Evolutionary conservation across 2,329 filamentous ascomycete genomes (phyloP), one percentile per base, ranked within the genome.

Genomic region (Exophiala aquamarina): DNA sequence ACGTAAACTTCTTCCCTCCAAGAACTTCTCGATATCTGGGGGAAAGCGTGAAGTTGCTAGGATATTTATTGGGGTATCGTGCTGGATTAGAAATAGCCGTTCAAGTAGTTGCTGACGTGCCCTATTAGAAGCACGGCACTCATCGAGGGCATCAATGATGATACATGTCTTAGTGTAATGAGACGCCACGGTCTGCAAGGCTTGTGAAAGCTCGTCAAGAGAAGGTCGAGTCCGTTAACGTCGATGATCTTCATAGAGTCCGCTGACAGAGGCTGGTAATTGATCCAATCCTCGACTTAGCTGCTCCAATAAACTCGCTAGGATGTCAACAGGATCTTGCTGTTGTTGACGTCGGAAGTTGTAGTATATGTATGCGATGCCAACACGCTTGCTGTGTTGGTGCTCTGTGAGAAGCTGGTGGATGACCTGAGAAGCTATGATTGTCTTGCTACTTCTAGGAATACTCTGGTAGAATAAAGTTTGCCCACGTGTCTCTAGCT

Each of bases 381-480:
- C 68, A 20, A 70, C 35, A 1, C 26, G 41, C 0, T 5, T 0
- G 13, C 64, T 53, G 2, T 57, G 47, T 1, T 47, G 5, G 34
- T 61, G 67, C 2, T 21, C 33, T 1, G 11, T 28, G 3, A 18
- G n/a, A 2, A 79, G 59, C 15, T 74, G 9, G 2, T 77, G 63
- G 0, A 78, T 53, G 0, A 72, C 64, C 7, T 69, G 65, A 0
- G 73, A 66, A 0, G 70, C 58, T 1, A 73, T 42, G 3, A 76
- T 72, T 0, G 74, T 77, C 57, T 78, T 79, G 0, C 75, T 73
- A 0, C 72, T 69, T 3, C 75, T 74, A 0, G 73, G 73, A 11
- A 75, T 73, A 0, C 74, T 73, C 3, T 66, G 66, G 44, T 72
- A 78, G 50, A 74, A 76, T 0, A 79, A 50, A 0, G 61, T 71